phyloP scores from a whole-genome alignment of 2,329 filamentous ascomycete species.

The Hypoxylon sp. region DNA sequence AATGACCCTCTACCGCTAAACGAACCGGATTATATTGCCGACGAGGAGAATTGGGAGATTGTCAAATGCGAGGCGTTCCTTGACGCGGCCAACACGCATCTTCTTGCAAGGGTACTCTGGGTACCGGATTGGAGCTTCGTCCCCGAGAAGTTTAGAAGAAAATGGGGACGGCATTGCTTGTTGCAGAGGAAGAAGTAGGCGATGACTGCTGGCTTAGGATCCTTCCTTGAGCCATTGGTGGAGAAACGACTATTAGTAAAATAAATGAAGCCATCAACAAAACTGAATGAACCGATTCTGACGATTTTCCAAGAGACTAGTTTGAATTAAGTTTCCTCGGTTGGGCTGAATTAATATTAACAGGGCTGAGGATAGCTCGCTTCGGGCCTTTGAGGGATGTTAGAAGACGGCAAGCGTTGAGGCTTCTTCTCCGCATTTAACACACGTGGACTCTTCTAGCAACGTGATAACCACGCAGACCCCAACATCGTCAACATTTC shows the following conservation, averaged over 20 bases:
- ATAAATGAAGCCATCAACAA: slow-evolving; percentile 9
- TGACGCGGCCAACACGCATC: slow-evolving; percentile 80
- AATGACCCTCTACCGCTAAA: slow-evolving; percentile 68
- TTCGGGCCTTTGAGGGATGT: background rate
- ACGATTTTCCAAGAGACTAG: background rate
- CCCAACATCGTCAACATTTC: slow-evolving; percentile 9
- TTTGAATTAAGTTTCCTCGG: background rate
- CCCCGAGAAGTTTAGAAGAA: slow-evolving; percentile 77
- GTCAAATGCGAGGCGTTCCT: slow-evolving; percentile 84
- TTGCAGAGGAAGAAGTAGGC: slow-evolving; percentile 69
- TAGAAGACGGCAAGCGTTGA: background rate
- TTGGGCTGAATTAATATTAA: background rate
- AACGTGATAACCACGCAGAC: slow-evolving; percentile 24
- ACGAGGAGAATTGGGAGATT: slow-evolving; percentile 82
- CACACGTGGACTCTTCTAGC: slow-evolving; percentile 18
- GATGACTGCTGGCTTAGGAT: background rate
- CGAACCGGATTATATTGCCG: slow-evolving; percentile 85
- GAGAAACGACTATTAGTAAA: slow-evolving; percentile 11
- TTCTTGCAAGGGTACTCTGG: slow-evolving; percentile 85
- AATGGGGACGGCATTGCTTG: slow-evolving; percentile 92
- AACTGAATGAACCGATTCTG: slow-evolving; percentile 7
- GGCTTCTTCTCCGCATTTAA: slow-evolving; percentile 20
- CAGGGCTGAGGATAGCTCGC: slow-evolving; percentile 23
- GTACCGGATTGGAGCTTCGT: slow-evolving; percentile 79
- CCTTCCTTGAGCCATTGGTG: slow-evolving; percentile 3